phyloP scores from a whole-genome alignment of 2,329 filamentous ascomycete genomes.

The Aspergillus piperis region DNA sequence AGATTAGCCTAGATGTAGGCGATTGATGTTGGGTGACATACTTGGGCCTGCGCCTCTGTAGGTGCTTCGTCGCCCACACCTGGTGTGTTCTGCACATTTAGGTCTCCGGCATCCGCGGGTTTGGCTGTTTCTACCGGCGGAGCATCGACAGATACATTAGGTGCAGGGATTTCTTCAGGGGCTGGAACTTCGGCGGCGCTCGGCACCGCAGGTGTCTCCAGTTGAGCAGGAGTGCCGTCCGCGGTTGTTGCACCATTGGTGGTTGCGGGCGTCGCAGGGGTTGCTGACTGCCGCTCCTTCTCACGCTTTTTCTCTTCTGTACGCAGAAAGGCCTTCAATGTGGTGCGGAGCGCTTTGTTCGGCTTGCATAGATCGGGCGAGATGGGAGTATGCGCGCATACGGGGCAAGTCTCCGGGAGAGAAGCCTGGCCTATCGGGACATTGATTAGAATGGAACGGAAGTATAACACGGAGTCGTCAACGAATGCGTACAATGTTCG shows the following conservation, averaged over 20 bases:
- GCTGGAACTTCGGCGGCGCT: conserved; percentile 19
- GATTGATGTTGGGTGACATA: conserved; percentile 11
- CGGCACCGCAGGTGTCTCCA: conserved; percentile 22
- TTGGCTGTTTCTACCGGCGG: conserved; percentile 18
- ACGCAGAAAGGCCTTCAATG: conserved; percentile 85
- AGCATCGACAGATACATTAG: conserved; percentile 14
- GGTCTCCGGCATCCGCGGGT: conserved; percentile 12
- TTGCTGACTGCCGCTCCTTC: conserved; percentile 51
- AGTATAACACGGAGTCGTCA: background rate
- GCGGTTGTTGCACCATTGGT: conserved; percentile 28
- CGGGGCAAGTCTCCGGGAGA: conserved; percentile 77
- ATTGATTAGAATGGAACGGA: background rate
- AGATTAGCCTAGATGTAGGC: background rate
- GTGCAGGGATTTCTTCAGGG: conserved; percentile 9
- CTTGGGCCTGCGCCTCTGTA: conserved; percentile 18
- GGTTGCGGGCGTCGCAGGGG: conserved; percentile 38
- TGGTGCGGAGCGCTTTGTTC: conserved; percentile 88
- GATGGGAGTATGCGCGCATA: conserved; percentile 89
- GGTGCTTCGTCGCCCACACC: conserved; percentile 10
- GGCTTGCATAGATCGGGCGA: conserved; percentile 83
- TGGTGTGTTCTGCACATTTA: conserved; percentile 6
- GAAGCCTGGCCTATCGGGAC: conserved; percentile 67
- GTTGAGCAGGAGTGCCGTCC: conserved; percentile 20
- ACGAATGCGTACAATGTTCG: conserved; percentile 70
- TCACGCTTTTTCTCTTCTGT: conserved; percentile 89